A percentile compares a stretch with the other conserved stretches of the same genome.
Conservation (phyloP, 768 basidiomycete species). For the Cyathus striatus region DNA sequence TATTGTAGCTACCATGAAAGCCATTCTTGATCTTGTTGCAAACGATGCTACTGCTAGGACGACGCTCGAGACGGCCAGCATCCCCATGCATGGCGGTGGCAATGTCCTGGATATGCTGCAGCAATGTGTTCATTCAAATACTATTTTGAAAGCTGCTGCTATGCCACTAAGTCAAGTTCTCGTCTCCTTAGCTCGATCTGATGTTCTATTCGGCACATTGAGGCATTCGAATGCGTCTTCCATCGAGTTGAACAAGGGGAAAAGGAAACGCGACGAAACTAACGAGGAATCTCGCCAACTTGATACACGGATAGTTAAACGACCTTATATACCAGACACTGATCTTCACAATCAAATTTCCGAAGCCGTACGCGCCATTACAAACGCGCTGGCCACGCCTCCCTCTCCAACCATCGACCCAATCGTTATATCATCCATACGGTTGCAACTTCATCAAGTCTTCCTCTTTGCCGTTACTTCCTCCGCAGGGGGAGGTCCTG, state of each 20-base stretch:
- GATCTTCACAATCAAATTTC: conserved; percentile 53
- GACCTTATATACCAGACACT: conserved; percentile 36
- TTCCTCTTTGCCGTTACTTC: conserved; percentile 78
- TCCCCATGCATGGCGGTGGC: conserved; percentile 42
- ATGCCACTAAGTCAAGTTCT: conserved; percentile 55
- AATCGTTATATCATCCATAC: conserved; percentile 62
- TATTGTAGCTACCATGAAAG: conserved; percentile 58
- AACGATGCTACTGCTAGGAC: conserved; percentile 52
- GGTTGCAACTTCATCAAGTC: conserved; percentile 67
- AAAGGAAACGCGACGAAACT: conserved; percentile 64
- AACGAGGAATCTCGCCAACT: conserved; percentile 30
- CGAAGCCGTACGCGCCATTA: conserved; percentile 56
- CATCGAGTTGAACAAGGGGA: conserved; percentile 64
- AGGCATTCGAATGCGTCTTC: conserved; percentile 60
- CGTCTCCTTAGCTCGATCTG: conserved; percentile 63
- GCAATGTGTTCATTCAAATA: conserved; percentile 39
- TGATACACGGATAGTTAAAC: conserved; percentile 33
- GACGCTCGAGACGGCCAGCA: conserved; percentile 43
- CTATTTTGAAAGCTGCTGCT: conserved; percentile 48
- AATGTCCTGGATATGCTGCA: conserved; percentile 55
- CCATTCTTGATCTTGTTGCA: conserved; percentile 53
- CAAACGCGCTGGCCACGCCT: conserved; percentile 39
- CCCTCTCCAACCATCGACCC: conserved; percentile 46
- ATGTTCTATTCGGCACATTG: conserved; percentile 58
- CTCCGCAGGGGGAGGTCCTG: conserved; percentile 44